These are phyloP conservation scores for Phalaenopsis hybrid DNA, from an alignment of 116 monocot genomes.

Conservation along the genomic window DNA sequence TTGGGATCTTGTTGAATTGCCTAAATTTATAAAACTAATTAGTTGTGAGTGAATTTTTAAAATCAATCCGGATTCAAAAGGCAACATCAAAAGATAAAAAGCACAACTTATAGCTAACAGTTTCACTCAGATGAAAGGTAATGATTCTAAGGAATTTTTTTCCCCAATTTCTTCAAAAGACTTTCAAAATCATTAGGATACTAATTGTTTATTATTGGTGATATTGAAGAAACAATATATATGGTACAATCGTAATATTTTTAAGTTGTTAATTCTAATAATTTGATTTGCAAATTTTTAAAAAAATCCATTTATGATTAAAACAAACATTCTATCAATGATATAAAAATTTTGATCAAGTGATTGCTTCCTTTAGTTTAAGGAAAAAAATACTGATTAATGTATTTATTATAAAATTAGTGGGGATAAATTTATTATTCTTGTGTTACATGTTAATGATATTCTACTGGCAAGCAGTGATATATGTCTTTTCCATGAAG, in stretches of 20 bases:
- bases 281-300: not conserved
- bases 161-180: not conserved
- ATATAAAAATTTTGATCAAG: too few species aligned
- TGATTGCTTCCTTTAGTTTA: too few species aligned
- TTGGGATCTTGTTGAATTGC: not conserved
- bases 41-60: not conserved
- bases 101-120: not conserved
- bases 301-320: not conserved
- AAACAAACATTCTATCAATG: not conserved
- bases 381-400: too few species aligned
- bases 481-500: too few species aligned
- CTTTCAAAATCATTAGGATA: too few species aligned
- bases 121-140: not conserved
- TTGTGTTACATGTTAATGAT: too few species aligned
- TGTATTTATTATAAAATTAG: too few species aligned
- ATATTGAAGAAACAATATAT: conserved; percentile 5
- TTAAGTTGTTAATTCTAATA: not conserved
- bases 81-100: too few species aligned
- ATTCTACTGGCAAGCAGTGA: too few species aligned
- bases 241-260: not conserved
- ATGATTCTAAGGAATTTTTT: not conserved
- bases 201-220: not conserved
- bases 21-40: not conserved
- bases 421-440: too few species aligned
- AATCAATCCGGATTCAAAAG: too few species aligned